Percentiles rank a stretch among this genome's conserved stretches.
phyloP scores from a whole-genome alignment of 108 stramenopile species.

The Aurantiochytrium sp. region DNA sequence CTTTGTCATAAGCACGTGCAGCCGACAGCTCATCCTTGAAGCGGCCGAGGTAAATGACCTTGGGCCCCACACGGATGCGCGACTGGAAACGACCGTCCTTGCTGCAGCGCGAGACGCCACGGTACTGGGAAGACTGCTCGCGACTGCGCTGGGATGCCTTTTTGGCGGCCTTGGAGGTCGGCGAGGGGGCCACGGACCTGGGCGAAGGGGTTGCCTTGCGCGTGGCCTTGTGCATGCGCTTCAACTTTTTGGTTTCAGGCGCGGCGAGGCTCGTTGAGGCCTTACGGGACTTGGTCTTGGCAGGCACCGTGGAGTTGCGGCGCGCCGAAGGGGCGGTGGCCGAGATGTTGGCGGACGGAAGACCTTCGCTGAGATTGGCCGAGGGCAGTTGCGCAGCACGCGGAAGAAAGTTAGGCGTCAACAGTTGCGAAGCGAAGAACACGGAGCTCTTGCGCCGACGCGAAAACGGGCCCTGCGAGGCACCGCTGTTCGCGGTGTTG shows the following conservation, averaged over 20 bases:
- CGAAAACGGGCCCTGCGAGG: not conserved
- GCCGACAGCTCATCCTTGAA: not conserved
- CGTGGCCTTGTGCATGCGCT: not conserved
- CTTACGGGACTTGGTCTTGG: too few relatives aligned
- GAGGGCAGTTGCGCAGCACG: not conserved
- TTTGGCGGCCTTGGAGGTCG: not conserved
- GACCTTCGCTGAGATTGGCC: not conserved
- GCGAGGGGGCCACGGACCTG: not conserved
- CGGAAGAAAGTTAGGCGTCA: not conserved
- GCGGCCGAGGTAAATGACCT: constrained; percentile 9
- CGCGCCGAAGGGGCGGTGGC: not conserved
- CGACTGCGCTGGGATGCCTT: not conserved
- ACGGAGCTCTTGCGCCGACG: not conserved
- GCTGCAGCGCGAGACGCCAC: not conserved
- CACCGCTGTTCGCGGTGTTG: not conserved
- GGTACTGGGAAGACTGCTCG: not conserved
- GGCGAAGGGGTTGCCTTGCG: not conserved
- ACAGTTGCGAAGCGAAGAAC: not conserved
- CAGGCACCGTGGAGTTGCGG: too few relatives aligned
- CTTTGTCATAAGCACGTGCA: not conserved
- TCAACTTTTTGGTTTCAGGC: not conserved
- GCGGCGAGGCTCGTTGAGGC: too few relatives aligned
- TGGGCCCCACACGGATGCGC: not conserved
- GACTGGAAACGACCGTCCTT: not conserved
- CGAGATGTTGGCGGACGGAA: not conserved